These are phyloP conservation scores for Hypoxylon fuscum DNA, from an alignment of 495 filamentous ascomycete species.

Conservation along the genomic window DNA sequence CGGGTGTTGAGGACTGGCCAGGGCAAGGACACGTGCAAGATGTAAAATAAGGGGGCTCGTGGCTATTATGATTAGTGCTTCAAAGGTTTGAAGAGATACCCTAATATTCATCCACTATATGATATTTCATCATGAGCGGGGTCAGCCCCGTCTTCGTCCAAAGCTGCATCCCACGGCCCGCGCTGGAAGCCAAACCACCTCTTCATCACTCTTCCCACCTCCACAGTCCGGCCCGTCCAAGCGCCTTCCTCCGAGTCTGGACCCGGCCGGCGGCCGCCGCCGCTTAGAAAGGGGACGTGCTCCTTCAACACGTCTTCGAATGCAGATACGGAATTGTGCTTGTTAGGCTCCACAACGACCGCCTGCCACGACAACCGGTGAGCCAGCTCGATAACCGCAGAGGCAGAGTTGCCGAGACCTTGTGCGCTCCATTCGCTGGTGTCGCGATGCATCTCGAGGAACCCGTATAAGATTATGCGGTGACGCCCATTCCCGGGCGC, in stretches of 20 bases:
- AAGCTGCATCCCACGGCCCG: slow-evolving; percentile 42
- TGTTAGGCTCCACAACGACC: slow-evolving; percentile 46
- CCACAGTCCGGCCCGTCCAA: slow-evolving; percentile 74
- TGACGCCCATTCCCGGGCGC: slow-evolving; percentile 20
- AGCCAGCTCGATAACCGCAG: slow-evolving; percentile 73
- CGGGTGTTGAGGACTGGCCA: slow-evolving; percentile 6
- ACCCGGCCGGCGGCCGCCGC: slow-evolving; percentile 56
- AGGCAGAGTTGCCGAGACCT: slow-evolving; percentile 75
- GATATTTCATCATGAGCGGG: not conserved
- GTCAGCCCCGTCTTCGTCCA: slow-evolving; percentile 11
- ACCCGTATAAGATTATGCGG: slow-evolving; percentile 70
- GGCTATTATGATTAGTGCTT: slow-evolving; percentile 12
- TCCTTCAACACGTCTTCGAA: slow-evolving; percentile 59
- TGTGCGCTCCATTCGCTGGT: slow-evolving; percentile 87
- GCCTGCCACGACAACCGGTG: slow-evolving; percentile 47
- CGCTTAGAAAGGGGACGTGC: slow-evolving; percentile 70
- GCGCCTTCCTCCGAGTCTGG: slow-evolving; percentile 61
- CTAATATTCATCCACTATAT: slow-evolving; percentile 8
- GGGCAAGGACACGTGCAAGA: not conserved
- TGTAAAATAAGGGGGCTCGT: slow-evolving; percentile 14
- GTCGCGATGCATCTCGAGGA: slow-evolving; percentile 71
- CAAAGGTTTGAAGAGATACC: slow-evolving; percentile 11
- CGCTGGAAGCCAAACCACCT: slow-evolving; percentile 77
- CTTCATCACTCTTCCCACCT: slow-evolving; percentile 67
- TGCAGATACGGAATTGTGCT: slow-evolving; percentile 1